A percentile compares a stretch with the other conserved stretches of the same genome.
Evolutionary conservation across 2,329 filamentous ascomycete genomes (phyloP).

Genomic region (Penicillium sp.): DNA sequence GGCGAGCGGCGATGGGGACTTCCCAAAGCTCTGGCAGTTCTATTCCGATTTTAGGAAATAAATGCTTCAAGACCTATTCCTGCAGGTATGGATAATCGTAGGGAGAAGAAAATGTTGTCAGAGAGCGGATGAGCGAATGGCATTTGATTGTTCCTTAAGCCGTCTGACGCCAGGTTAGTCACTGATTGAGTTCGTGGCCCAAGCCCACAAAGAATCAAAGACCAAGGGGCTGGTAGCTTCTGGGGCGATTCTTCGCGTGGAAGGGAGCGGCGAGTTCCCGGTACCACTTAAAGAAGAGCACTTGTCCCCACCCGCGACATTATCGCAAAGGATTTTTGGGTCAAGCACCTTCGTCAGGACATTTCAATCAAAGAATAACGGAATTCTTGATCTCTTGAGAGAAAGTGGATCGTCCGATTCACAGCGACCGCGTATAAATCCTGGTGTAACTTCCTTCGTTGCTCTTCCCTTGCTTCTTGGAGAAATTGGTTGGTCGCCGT

Average conservation of each 20-base stretch:
- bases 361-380: neutral
- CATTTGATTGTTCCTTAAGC: constrained; percentile 19
- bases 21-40: neutral
- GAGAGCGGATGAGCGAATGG: constrained; percentile 7
- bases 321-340: constrained; percentile 23
- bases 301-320: constrained; percentile 16
- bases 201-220: constrained; percentile 24
- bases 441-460: neutral
- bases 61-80: neutral
- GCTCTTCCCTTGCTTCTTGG: neutral
- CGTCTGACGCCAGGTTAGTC: constrained; percentile 21
- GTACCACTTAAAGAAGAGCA: constrained; percentile 26
- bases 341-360: neutral
- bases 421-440: neutral
- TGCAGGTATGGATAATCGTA: constrained; percentile 19
- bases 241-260: constrained; percentile 32
- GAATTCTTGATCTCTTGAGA: neutral
- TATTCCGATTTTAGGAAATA: neutral
- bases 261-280: constrained; percentile 26
- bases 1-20: neutral
- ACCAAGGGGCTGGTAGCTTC: constrained; percentile 35
- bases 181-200: constrained; percentile 28
- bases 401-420: neutral
- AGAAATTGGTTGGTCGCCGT: neutral
- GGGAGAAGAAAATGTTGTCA: neutral